These are phyloP conservation scores for Solanum sparsipilum DNA, from an alignment of 257 asterid species.

Conservation along the genomic window DNA sequence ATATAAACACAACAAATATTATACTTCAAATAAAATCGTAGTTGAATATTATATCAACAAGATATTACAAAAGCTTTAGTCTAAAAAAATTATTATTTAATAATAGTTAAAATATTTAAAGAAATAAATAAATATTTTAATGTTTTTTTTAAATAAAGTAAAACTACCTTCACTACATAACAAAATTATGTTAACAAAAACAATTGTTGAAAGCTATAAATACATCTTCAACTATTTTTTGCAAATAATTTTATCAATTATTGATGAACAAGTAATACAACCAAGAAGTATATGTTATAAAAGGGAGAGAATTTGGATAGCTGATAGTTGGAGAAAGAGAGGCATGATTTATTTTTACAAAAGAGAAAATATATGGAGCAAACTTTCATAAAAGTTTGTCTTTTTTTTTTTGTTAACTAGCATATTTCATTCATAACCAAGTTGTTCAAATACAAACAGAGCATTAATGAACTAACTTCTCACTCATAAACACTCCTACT, in stretches of 20 bases:
- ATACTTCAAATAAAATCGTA: background rate
- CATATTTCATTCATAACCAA: too few relatives aligned
- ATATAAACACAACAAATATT: background rate
- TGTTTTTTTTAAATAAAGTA: background rate
- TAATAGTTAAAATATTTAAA: background rate
- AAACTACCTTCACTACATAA: background rate
- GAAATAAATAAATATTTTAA: background rate
- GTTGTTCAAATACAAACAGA: too few relatives aligned
- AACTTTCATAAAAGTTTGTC: background rate
- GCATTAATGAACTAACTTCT: too few relatives aligned
- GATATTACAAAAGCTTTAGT: background rate
- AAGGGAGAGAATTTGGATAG: background rate
- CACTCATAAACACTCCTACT: too few relatives aligned
- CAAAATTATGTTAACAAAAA: background rate
- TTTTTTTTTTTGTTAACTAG: too few relatives aligned
- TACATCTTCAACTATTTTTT: background rate
- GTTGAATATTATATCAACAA: background rate
- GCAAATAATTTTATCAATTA: background rate
- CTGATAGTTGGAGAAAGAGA: background rate
- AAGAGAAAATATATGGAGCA: background rate
- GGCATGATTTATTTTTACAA: background rate
- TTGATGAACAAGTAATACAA: background rate
- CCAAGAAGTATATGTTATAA: background rate
- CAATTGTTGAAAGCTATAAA: background rate
- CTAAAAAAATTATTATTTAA: background rate